phyloP scores from a whole-genome alignment of 768 basidiomycete genomes.

The Termitomyces sp. region DNA sequence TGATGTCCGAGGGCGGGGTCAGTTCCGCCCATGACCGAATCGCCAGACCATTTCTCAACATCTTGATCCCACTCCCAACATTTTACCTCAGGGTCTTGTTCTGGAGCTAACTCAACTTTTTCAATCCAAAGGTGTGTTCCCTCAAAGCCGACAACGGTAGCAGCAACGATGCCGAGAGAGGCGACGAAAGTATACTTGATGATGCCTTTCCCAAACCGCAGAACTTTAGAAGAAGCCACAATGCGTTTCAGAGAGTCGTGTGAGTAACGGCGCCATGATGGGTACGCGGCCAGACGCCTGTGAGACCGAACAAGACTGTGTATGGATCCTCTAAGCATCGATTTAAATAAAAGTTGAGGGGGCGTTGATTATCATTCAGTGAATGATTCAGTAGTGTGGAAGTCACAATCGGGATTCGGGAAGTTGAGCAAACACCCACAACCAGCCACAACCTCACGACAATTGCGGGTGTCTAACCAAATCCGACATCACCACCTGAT shows the following conservation, averaged over 20 bases:
- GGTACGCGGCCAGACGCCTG: slow-evolving; percentile 12
- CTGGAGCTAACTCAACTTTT: slow-evolving; percentile 43
- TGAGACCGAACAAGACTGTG: slow-evolving; percentile 7
- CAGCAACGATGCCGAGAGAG: slow-evolving; percentile 39
- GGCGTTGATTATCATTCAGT: not conserved
- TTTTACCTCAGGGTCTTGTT: slow-evolving; percentile 50
- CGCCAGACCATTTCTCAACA: slow-evolving; percentile 60
- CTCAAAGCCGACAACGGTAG: slow-evolving; percentile 51
- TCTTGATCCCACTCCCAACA: slow-evolving; percentile 72
- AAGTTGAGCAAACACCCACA: not conserved
- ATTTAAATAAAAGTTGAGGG: slow-evolving; percentile 3
- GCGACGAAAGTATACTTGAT: slow-evolving; percentile 50
- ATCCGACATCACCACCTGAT: slow-evolving; percentile 8
- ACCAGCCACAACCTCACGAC: no score
- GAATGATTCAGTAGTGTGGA: not conserved
- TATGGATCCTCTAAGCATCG: slow-evolving; percentile 14
- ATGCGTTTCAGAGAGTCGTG: slow-evolving; percentile 29
- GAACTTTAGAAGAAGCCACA: slow-evolving; percentile 22
- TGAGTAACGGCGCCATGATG: slow-evolving; percentile 19
- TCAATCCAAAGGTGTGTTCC: slow-evolving; percentile 66
- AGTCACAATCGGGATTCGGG: slow-evolving; percentile 4
- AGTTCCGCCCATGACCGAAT: slow-evolving; percentile 57
- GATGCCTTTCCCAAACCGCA: slow-evolving; percentile 46
- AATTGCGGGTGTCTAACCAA: slow-evolving; percentile 2
- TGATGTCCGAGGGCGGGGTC: slow-evolving; percentile 64